A percentile compares a stretch with the other conserved stretches of the same genome.
phyloP scores from a whole-genome alignment of 164 flowering plant species.

The Brasenia schreberi region DNA sequence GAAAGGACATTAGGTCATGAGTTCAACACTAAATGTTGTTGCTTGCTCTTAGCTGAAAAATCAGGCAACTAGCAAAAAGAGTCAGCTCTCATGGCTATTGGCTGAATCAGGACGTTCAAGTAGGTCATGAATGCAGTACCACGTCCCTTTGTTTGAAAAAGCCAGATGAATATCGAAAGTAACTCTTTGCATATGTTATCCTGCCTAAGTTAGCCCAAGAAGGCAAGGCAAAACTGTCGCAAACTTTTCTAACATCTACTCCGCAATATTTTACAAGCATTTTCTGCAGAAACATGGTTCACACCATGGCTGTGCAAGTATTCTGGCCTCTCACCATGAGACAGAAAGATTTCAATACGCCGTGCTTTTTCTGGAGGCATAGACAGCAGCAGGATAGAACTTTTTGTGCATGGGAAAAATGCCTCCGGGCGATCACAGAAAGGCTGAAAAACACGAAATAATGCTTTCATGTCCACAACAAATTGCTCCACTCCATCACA shows the following conservation, averaged over 20 bases:
- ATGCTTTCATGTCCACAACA: slow-evolving; percentile 30
- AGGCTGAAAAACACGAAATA: slow-evolving; percentile 36
- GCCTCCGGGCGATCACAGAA: slow-evolving; percentile 52
- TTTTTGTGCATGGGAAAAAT: slow-evolving; percentile 46
- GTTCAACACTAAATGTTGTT: too few species aligned
- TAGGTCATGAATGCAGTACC: too few species aligned
- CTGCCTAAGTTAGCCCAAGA: too few species aligned
- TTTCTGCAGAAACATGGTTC: slow-evolving; percentile 17
- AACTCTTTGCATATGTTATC: too few species aligned
- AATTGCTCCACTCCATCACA: slow-evolving; percentile 20
- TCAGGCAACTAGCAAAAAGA: too few species aligned
- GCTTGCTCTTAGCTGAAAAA: too few species aligned
- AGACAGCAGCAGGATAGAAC: slow-evolving; percentile 31
- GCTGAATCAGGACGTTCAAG: too few species aligned
- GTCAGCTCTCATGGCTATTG: too few species aligned
- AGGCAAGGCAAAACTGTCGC: too few species aligned
- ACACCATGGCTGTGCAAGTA: slow-evolving; percentile 15
- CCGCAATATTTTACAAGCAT: slow-evolving; percentile 28
- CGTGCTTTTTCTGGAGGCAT: slow-evolving; percentile 20
- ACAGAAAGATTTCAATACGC: slow-evolving; percentile 11
- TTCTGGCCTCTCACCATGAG: slow-evolving; percentile 8
- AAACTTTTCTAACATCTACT: neutral
- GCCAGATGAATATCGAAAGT: too few species aligned
- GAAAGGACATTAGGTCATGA: too few species aligned
- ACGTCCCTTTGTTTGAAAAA: too few species aligned